phyloP scores from a whole-genome alignment of 2,329 filamentous ascomycete genomes.

The Bipolaris bicolor region DNA sequence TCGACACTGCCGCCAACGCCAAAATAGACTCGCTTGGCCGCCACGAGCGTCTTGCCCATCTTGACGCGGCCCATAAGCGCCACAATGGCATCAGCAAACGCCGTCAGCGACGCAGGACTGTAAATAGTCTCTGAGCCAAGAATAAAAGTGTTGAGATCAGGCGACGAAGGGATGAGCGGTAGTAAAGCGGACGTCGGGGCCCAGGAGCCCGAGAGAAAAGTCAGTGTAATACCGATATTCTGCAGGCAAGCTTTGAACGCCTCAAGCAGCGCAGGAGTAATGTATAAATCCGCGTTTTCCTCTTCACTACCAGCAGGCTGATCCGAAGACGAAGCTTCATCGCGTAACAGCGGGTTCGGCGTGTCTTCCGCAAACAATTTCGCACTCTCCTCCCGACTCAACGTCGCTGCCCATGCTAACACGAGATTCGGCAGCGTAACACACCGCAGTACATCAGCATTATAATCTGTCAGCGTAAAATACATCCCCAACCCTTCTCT shows the following conservation, averaged over 20 bases:
- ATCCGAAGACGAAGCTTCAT: slow-evolving; percentile 8
- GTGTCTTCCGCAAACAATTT: slow-evolving; percentile 18
- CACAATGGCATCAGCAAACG: slow-evolving; percentile 72
- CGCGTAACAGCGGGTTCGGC: slow-evolving; percentile 25
- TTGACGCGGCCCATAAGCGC: slow-evolving; percentile 61
- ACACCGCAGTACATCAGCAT: slow-evolving; percentile 75
- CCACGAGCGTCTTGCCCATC: slow-evolving; percentile 68
- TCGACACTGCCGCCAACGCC: slow-evolving; percentile 83
- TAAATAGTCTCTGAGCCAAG: slow-evolving; percentile 85
- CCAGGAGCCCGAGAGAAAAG: slow-evolving; percentile 79
- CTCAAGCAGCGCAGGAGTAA: slow-evolving; percentile 63
- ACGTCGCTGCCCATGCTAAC: slow-evolving; percentile 63
- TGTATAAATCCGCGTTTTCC: slow-evolving; percentile 64
- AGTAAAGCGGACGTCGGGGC: slow-evolving; percentile 63
- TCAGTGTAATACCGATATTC: slow-evolving; percentile 61
- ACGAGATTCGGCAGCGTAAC: slow-evolving; percentile 81
- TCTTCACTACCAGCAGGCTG: not conserved
- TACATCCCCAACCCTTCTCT: slow-evolving; percentile 58
- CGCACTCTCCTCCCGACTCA: slow-evolving; percentile 26
- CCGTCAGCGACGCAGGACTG: slow-evolving; percentile 71
- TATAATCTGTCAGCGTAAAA: slow-evolving; percentile 79
- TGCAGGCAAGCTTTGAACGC: slow-evolving; percentile 65
- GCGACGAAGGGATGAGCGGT: slow-evolving; percentile 56
- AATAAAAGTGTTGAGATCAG: slow-evolving; percentile 55
- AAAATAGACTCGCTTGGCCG: slow-evolving; percentile 82